These are phyloP conservation scores for Gonium pectorale DNA, from an alignment of 139 green algal species.

Conservation along the genomic window DNA sequence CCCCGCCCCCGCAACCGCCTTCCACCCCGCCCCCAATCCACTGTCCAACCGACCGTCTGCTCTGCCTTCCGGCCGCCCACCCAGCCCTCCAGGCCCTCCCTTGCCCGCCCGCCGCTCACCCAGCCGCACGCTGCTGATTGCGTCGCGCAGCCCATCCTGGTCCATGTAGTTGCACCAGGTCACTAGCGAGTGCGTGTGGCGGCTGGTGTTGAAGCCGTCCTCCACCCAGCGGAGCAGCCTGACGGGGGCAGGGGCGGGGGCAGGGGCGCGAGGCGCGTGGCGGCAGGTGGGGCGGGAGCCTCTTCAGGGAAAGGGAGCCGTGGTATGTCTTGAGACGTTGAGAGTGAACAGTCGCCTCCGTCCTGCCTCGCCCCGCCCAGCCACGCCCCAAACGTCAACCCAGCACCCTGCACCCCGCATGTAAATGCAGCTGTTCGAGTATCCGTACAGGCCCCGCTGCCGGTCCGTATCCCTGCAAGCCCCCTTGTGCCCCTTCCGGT, in stretches of 20 bases:
- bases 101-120: not conserved
- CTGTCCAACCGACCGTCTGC: too few species aligned
- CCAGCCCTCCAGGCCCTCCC: not conserved
- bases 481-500: too few species aligned
- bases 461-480: too few species aligned
- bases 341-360: too few species aligned
- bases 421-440: too few species aligned
- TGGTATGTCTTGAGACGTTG: too few species aligned
- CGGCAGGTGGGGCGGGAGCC: not conserved
- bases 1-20: not conserved
- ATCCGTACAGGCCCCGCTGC: too few species aligned
- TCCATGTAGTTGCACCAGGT: conserved; percentile 46
- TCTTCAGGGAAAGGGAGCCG: not conserved
- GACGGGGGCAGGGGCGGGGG: not conserved
- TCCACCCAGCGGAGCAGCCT: conserved; percentile 33
- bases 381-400: too few species aligned
- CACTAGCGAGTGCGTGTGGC: not conserved
- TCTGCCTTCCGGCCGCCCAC: too few species aligned
- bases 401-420: too few species aligned
- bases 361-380: too few species aligned
- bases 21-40: not conserved
- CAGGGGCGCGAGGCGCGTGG: not conserved
- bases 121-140: conserved; percentile 19
- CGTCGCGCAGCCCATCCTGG: conserved; percentile 27
- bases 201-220: conserved; percentile 16